Evolutionary conservation across 2,329 filamentous ascomycete genomes (phyloP).

Genomic region (Ascochyta clinopodiicola): DNA sequence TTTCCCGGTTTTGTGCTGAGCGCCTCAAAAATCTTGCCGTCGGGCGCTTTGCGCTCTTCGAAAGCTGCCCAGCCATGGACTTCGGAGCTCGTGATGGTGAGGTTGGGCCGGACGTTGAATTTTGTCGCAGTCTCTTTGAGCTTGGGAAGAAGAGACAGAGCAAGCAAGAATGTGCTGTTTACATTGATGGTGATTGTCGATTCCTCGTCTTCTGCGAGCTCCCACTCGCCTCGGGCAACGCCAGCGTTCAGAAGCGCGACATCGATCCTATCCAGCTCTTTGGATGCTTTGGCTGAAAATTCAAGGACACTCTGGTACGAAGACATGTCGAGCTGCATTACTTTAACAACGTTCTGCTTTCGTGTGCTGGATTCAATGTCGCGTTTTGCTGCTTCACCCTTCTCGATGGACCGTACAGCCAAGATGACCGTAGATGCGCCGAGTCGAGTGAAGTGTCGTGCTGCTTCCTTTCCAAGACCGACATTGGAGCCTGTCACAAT

Average conservation of each 20-base stretch:
- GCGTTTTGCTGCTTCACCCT: constrained; percentile 37
- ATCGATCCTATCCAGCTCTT: constrained; percentile 37
- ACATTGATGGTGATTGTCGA: constrained; percentile 62
- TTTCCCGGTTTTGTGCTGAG: constrained; percentile 15
- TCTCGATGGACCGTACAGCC: constrained; percentile 36
- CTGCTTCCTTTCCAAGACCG: constrained; percentile 43
- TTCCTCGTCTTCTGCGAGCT: constrained; percentile 37
- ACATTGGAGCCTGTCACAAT: constrained; percentile 51
- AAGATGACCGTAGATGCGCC: constrained; percentile 38
- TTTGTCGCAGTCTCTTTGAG: constrained; percentile 27
- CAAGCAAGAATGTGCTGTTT: constrained; percentile 57
- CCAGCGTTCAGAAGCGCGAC: constrained; percentile 46
- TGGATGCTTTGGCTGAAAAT: constrained; percentile 26
- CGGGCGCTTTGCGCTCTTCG: constrained; percentile 21
- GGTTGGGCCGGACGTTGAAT: constrained; percentile 19
- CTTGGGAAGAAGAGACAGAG: constrained; percentile 53
- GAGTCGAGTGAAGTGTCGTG: constrained; percentile 34
- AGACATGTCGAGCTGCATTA: constrained; percentile 36
- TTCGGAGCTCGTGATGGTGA: constrained; percentile 23
- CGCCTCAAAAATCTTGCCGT: constrained; percentile 26
- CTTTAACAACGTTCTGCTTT: constrained; percentile 23
- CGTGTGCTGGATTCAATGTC: constrained; percentile 27
- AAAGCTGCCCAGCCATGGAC: constrained; percentile 21
- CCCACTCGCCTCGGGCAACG: constrained; percentile 26
- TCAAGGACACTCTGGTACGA: constrained; percentile 25